A percentile compares a stretch with the other conserved stretches of the same genome.
Conservation (phyloP, 2,329 filamentous ascomycete genomes). For the Phaeomoniella chlamydospora region DNA sequence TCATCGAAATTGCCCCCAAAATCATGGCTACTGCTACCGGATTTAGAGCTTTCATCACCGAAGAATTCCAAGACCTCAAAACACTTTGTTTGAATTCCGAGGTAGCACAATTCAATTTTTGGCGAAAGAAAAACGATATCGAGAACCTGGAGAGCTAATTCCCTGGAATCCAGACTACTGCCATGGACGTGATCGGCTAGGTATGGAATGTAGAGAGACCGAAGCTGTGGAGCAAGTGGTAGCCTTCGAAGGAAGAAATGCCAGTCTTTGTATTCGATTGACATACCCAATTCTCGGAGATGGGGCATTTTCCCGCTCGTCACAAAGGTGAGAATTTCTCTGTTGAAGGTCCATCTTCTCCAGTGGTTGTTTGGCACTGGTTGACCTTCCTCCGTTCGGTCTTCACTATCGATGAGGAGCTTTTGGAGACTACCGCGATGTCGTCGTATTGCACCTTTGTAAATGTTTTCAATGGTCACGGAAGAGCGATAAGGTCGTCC, state of each 20-base stretch:
- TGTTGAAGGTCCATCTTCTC: conserved; percentile 56
- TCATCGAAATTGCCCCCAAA: conserved; percentile 20
- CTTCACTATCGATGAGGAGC: conserved; percentile 58
- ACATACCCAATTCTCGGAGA: conserved; percentile 56
- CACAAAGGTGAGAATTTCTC: conserved; percentile 57
- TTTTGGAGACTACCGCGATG: conserved; percentile 59
- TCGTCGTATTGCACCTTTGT: conserved; percentile 53
- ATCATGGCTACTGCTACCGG: conserved; percentile 5
- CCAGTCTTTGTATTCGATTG: conserved; percentile 65
- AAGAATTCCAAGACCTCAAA: conserved; percentile 61
- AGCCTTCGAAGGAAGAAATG: conserved; percentile 67
- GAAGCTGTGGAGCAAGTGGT: conserved; percentile 54
- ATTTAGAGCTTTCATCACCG: conserved; percentile 7
- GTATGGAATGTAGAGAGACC: conserved; percentile 55
- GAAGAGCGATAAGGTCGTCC: conserved; percentile 35
- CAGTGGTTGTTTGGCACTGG: conserved; percentile 33
- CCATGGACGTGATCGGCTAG: conserved; percentile 48
- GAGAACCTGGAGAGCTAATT: conserved; percentile 61
- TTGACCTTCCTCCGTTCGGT: conserved; percentile 29
- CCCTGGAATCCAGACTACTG: conserved; percentile 43
- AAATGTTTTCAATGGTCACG: conserved; percentile 57
- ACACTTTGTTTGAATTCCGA: conserved; percentile 63
- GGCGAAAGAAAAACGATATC: conserved; percentile 65
- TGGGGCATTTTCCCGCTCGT: conserved; percentile 62
- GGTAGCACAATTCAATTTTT: conserved; percentile 63